Evolutionary conservation across 805 yeast species (phyloP), one percentile per base, ranked within the genome.

Genomic region (Saturnispora mendoncae): DNA sequence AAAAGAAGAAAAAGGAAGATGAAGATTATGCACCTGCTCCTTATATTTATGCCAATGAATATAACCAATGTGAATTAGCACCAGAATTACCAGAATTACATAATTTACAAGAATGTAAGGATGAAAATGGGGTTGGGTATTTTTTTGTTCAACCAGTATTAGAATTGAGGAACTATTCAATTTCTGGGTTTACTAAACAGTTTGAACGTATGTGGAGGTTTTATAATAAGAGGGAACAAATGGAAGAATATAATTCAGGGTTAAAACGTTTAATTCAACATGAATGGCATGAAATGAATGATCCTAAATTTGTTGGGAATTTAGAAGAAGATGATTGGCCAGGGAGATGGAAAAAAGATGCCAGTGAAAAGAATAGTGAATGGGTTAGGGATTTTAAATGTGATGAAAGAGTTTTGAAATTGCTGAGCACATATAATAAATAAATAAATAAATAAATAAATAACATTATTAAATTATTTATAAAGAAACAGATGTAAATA

Each of bases 311-410:
- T 21, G 58, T 64, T 44, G 74, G 72, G 13, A 54, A 57, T 15
- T 76, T 67, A 32, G 96, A 87, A 58, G 96, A 88, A 56, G 53
- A 59, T 5, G 90, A 84, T 49, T 90, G 97, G 97, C 95, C 96
- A 12, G 60, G 66, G 41, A 71, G 72, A 44, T 90, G 97, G 95
- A 82, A 84, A 26, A 70, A 76, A 49, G 71, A 69, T 44, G 95
- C 95, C n/a, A 57, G 61, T 36, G 82, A 76, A 39, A 80, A 76
- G 49, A 65, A 74, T 31, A 81, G 94, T 48, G 97, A 90, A 57
- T 90, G 98, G 98, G 77, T 80, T 42, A 77, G 78, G 54, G 88
- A 81, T 21, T 64, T 88, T 36, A 66, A 56, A 6, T 74, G 74
- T 23, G 97, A 90, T 55, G 76, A 74, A 7, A 66, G 95, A 45